These are phyloP conservation scores for Taxillus chinensis DNA, from an alignment of 164 flowering plant species.

Conservation along the genomic window DNA sequence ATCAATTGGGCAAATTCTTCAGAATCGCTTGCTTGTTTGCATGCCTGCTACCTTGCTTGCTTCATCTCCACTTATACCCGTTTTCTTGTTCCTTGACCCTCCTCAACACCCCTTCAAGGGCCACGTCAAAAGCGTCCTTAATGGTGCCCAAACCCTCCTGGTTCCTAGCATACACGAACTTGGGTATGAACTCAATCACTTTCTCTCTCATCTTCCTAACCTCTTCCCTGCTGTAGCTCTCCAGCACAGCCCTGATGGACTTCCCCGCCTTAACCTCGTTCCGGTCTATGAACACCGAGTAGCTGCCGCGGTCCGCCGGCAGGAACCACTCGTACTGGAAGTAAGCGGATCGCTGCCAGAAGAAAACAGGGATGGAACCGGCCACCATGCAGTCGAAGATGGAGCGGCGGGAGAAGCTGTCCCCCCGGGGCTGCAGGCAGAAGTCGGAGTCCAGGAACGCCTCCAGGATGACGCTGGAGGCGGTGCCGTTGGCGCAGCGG, in stretches of 20 bases:
- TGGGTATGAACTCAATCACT: conserved; percentile 62
- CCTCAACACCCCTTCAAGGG: conserved; percentile 67
- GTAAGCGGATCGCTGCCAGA: conserved; percentile 85
- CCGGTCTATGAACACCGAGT: conserved; percentile 81
- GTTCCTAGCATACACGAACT: conserved; percentile 50
- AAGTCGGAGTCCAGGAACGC: conserved; percentile 70
- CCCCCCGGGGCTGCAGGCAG: conserved; percentile 93
- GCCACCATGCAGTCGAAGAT: conserved; percentile 96
- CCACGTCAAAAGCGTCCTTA: conserved; percentile 81
- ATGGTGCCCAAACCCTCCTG: conserved; percentile 36
- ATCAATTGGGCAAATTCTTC: too few species aligned
- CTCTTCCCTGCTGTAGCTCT: conserved; percentile 38
- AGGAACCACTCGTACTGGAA: conserved; percentile 83
- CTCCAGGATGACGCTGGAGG: conserved; percentile 38
- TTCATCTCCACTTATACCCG: conserved; percentile 25
- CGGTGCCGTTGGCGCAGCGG: conserved; percentile 56
- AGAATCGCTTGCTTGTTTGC: too few species aligned
- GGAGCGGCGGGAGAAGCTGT: conserved; percentile 86
- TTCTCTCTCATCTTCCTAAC: conserved; percentile 63
- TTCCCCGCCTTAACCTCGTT: conserved; percentile 57
- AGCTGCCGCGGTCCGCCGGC: conserved; percentile 59
- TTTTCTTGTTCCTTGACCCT: conserved; percentile 43
- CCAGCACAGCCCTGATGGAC: conserved; percentile 42
- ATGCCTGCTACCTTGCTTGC: neutral
- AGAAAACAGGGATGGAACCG: conserved; percentile 90